Base-by-base conservation (phyloP, 306 rosid species). In the Corylus avellana region DNA sequence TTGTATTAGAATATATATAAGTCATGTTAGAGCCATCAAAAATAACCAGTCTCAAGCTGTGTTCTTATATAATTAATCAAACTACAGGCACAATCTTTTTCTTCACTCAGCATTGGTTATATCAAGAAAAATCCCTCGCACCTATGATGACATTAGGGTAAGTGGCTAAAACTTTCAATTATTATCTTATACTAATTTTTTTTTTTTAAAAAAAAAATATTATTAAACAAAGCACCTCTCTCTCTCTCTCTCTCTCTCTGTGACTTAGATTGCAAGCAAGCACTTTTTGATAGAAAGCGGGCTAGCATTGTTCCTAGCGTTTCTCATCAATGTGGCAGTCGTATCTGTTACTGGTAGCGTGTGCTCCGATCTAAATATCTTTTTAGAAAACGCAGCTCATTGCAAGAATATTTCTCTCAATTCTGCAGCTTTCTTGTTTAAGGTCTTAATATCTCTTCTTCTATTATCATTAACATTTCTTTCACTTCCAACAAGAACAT, bases 71-170 rank as follows among this genome's bases (percentile, higher is more conserved):
- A 13, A 64, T 64, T 7, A 13, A 64, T 64, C 27, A 17, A 67
- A 67, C 27, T 76, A 47, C 79, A 76, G 79, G 44, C 79, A 76
- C 73, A 76, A 76, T 76, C 73, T 76, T 49, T 63, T 76, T 53
- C 79, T 76, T 12, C 79, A 76, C 50, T 76, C 79, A 17, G 79
- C 73, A 29, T 29, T 76, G 59, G 79, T 76, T 18, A 29, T 76
- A 47, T 76, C 79, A 5, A 76, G 79, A 20, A 49, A 76, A 64
- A 14, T 76, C 49, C 25, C 79, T 32, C 79, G 63, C 61, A 7
- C 79, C 18, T 29, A 12, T 29, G 73, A 76, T 27, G 79, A 49
- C 59, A 64, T 76, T 47, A 64, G 27, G 73, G 79, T 63, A 48
- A 22, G 48, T 18, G 4, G 18, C 12, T 17, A 8, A 17, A 67